Evolutionary conservation across 805 yeast species (phyloP).

Genomic region (Ogataea trehalophila): DNA sequence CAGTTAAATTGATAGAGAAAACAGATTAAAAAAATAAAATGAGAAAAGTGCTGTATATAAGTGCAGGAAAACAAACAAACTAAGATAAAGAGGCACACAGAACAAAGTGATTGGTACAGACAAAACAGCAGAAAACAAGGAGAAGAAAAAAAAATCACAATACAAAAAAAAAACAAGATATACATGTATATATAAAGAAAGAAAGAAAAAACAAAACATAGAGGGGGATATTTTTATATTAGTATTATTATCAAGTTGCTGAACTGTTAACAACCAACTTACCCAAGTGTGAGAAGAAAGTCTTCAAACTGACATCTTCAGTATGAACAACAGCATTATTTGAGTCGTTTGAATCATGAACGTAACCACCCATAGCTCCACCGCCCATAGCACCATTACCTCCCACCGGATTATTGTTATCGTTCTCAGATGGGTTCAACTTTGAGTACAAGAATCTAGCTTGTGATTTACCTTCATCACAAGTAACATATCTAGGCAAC

Average conservation of each 20-base stretch:
- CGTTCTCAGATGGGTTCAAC: conserved; percentile 87
- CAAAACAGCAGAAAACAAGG: background rate
- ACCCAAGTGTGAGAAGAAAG: conserved; percentile 91
- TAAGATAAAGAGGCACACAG: too few species aligned
- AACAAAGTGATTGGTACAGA: background rate
- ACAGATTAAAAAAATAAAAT: too few species aligned
- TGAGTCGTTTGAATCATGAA: conserved; percentile 35
- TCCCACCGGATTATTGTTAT: conserved; percentile 36
- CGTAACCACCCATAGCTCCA: conserved; percentile 37
- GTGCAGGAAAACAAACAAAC: conserved; percentile 11
- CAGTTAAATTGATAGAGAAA: too few species aligned
- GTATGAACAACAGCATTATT: conserved; percentile 78
- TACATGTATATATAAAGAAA: background rate
- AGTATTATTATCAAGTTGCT: conserved; percentile 6
- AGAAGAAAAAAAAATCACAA: background rate
- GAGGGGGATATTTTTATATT: too few species aligned
- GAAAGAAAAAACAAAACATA: background rate
- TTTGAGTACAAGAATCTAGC: conserved; percentile 94
- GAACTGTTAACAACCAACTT: conserved; percentile 68
- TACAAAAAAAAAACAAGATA: background rate
- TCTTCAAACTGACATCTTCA: conserved; percentile 92
- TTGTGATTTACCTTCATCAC: conserved; percentile 98
- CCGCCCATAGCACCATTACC: conserved; percentile 35
- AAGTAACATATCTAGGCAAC: conserved; percentile 92
- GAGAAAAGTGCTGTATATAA: too few species aligned